Base-by-base conservation (phyloP, 2,329 filamentous ascomycete genomes). In the Beauveria bassiana region DNA sequence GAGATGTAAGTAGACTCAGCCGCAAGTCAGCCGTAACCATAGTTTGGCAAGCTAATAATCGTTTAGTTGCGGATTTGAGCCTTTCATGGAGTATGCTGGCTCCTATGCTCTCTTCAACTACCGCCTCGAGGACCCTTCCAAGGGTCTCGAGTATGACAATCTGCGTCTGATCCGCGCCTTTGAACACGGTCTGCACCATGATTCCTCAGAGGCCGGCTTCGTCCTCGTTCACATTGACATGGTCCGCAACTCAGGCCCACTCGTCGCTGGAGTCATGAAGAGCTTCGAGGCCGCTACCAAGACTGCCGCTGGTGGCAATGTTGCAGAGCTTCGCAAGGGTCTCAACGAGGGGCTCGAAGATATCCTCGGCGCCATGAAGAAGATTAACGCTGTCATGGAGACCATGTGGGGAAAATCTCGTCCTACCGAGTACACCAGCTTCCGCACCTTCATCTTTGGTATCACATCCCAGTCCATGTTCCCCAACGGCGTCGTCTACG, bases 141-240 rank as follows among this genome's bases (percentile, higher is more conserved):
- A 69, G 24, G 85, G 85, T 12, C 78, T 88, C 56, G 78, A 81
- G 43, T 87, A 87, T 70, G 77, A 80, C 67, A 88, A 89, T 77
- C 80, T 97, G 26, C 88, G 91, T 12, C 85, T 97, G 38, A 87
- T 97, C 70, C 90, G 93, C 42, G 93, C 91, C 26, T 98, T 97
- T 69, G 93, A 97, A 76, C 85, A 88, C 68, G 93, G 93, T 16
- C 85, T 96, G 9, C 90, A 97, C 72, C 90, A 90, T 0, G 82
- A 82, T 38, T 96, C 91, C 3, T 96, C 92, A 8, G 93, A 97
- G 74, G 93, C 93, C 1, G 93, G 93, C 55, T 97, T 98, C 72
- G 91, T 97, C n/a, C 83, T 97, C 14, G 93, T 95, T 5, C 93
- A 97, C 73, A 87, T 98, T 57, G 91, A 96, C 74, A 98, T 97